phyloP scores from a whole-genome alignment of 164 flowering plant genomes.

The Taxillus chinensis region DNA sequence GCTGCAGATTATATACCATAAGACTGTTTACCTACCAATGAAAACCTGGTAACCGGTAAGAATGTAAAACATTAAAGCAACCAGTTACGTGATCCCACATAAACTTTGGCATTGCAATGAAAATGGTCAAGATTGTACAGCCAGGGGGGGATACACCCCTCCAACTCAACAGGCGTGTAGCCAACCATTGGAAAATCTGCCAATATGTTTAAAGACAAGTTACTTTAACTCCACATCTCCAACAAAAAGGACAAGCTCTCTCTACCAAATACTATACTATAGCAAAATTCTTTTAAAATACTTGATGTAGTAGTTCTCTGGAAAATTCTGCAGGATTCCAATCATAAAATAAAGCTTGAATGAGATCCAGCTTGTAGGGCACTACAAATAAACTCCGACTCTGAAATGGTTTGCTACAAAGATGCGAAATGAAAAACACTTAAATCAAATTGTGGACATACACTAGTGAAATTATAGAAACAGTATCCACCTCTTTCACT shows the following conservation, averaged over 20 bases:
- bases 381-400: slow-evolving; percentile 37
- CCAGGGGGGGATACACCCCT: slow-evolving; percentile 95
- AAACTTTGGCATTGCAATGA: slow-evolving; percentile 65
- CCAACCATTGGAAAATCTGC: slow-evolving; percentile 95
- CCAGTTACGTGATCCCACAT: slow-evolving; percentile 59
- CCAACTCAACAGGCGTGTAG: slow-evolving; percentile 97
- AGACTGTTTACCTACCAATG: neutral
- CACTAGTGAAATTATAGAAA: no score
- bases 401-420: neutral
- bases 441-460: no score
- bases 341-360: slow-evolving; percentile 95
- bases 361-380: slow-evolving; percentile 92
- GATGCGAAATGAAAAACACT: no score
- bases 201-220: slow-evolving; percentile 13
- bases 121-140: slow-evolving; percentile 82
- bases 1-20: slow-evolving; percentile 3
- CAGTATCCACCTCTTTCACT: no score
- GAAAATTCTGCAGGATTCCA: slow-evolving; percentile 99
- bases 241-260: slow-evolving; percentile 3
- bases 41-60: neutral
- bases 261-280: slow-evolving; percentile 53
- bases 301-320: slow-evolving; percentile 92
- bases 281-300: slow-evolving; percentile 47
- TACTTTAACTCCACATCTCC: slow-evolving; percentile 12
- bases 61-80: neutral